phyloP scores from a whole-genome alignment of 1,139 yeast genomes.

The Protomyces lactucae-debilis region DNA sequence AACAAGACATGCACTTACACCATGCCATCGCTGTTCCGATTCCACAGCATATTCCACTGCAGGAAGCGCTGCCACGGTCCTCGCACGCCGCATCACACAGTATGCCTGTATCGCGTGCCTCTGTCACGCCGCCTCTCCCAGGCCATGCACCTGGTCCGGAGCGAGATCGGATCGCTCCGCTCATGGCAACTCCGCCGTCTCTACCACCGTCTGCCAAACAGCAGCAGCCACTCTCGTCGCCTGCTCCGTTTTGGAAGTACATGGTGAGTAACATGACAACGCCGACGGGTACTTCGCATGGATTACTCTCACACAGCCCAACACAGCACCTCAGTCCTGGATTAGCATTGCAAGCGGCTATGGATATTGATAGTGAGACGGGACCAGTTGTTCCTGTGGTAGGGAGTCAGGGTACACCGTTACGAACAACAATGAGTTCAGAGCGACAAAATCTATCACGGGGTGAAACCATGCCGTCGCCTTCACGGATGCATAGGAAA shows the following conservation, averaged over 20 bases:
- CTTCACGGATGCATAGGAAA: background rate
- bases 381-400: background rate
- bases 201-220: constrained; percentile 8
- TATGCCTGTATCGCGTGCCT: background rate
- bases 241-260: constrained; percentile 46
- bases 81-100: background rate
- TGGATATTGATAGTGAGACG: background rate
- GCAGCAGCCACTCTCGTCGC: constrained; percentile 36
- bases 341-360: background rate
- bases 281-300: constrained; percentile 12
- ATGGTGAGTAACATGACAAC: constrained; percentile 34
- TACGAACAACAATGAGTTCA: background rate
- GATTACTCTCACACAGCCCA: background rate
- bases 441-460: constrained; percentile 1
- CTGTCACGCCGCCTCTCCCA: background rate
- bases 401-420: background rate
- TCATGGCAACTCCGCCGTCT: constrained; percentile 22
- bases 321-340: background rate
- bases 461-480: background rate
- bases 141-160: background rate
- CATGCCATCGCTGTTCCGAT: background rate
- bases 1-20: background rate
- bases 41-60: background rate
- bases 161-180: background rate
- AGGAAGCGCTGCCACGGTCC: background rate